Percentiles rank a stretch among this genome's conserved stretches.
phyloP scores from a whole-genome alignment of 371 early-diverging fungal species.

The Zancudomyces culisetae region DNA sequence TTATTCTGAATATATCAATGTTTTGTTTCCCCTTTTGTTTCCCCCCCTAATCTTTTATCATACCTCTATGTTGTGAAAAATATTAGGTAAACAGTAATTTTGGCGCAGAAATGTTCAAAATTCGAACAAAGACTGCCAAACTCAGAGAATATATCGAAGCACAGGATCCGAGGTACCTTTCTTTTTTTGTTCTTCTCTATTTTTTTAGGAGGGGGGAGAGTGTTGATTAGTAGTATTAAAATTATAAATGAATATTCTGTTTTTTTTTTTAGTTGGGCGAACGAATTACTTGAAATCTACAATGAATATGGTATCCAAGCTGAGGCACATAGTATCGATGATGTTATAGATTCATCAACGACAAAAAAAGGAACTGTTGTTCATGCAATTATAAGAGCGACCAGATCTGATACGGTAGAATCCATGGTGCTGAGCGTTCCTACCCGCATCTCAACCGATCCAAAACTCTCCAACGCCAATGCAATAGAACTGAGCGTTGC shows the following conservation, averaged over 20 bases:
- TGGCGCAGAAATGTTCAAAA: conserved; percentile 51
- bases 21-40: conserved; percentile 3
- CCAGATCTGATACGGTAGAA: conserved; percentile 79
- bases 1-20: conserved; percentile 38
- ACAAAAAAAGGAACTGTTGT: conserved; percentile 68
- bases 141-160: too few relatives aligned
- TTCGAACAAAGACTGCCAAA: neutral
- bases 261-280: too few relatives aligned
- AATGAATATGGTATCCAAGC: too few relatives aligned
- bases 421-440: conserved; percentile 43
- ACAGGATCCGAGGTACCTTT: too few relatives aligned
- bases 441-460: conserved; percentile 8
- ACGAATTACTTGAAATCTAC: too few relatives aligned
- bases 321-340: too few relatives aligned
- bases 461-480: conserved; percentile 4
- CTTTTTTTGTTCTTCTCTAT: too few relatives aligned
- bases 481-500: conserved; percentile 73
- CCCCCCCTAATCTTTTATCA: conserved; percentile 67
- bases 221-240: too few relatives aligned
- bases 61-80: conserved; percentile 30
- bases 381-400: conserved; percentile 70
- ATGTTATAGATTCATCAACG: too few relatives aligned
- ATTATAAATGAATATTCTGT: too few relatives aligned
- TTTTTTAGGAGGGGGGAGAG: too few relatives aligned
- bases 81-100: conserved; percentile 64